Evolutionary conservation across 768 basidiomycete genomes (phyloP).

Genomic region (Boletus patriciae): DNA sequence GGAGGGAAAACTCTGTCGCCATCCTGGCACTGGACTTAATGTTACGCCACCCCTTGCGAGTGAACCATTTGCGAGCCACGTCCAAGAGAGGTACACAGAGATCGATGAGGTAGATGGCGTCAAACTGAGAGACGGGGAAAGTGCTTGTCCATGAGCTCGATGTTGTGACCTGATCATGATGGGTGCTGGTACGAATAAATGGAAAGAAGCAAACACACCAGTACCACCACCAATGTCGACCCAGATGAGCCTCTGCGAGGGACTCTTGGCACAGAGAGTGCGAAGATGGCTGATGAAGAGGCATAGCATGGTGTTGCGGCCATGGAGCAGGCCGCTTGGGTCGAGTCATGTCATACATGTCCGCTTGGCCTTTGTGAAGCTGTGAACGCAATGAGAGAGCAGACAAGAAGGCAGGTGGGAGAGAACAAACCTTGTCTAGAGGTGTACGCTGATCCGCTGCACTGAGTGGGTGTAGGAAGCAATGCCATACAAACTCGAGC

Average conservation of each 20-base stretch:
- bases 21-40: slow-evolving; percentile 71
- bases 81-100: slow-evolving; percentile 71
- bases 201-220: slow-evolving; percentile 31
- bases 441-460: slow-evolving; percentile 42
- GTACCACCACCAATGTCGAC: slow-evolving; percentile 80
- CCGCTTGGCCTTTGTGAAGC: slow-evolving; percentile 70
- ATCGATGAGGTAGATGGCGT: slow-evolving; percentile 70
- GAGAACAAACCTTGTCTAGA: slow-evolving; percentile 41
- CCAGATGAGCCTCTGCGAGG: slow-evolving; percentile 61
- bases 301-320: slow-evolving; percentile 69
- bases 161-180: slow-evolving; percentile 46
- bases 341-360: slow-evolving; percentile 73
- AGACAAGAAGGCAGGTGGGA: neutral
- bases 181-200: neutral
- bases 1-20: slow-evolving; percentile 65
- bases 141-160: slow-evolving; percentile 69
- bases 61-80: slow-evolving; percentile 67
- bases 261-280: slow-evolving; percentile 41
- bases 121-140: slow-evolving; percentile 58
- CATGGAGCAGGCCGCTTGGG: slow-evolving; percentile 57
- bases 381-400: slow-evolving; percentile 29
- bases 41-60: slow-evolving; percentile 68
- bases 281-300: slow-evolving; percentile 64
- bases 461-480: slow-evolving; percentile 46
- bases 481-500: slow-evolving; percentile 51